Evolutionary conservation across 192 early-diverging fungal species (phyloP), one percentile per base, ranked within the genome.

Genomic region (Chytriomyces sp.): DNA sequence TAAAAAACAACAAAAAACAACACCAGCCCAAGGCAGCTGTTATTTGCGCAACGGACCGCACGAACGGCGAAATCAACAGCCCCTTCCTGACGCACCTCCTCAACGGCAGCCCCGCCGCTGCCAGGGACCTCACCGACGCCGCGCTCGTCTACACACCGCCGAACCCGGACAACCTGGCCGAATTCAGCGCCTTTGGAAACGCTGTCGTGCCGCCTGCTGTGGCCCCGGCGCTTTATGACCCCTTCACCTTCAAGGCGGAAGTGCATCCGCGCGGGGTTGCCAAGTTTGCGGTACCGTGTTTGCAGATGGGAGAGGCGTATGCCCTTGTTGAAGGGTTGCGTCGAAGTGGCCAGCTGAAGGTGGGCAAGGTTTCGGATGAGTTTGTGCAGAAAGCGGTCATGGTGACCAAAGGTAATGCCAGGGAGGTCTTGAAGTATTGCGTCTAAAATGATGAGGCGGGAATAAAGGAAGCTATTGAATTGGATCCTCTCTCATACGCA

Each of bases 61-160:
- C 72, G 4, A 33, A 52, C 14, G 56, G 72, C 0, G 33, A 59
- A 58, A 74, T 75, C 59, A 67, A 65, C 53, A 39, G 49, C 36
- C 59, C 62, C 39, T 78, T 63, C 44, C 67, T 78, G 60, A 38
- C 41, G n/a, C 57, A 60, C 60, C 59, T 64, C 30, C 44, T 73
- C 22, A 14, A 49, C 14, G 1, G 17, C 14, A 49, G 14, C 22
- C 44, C 44, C 22, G 56, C 56, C 19, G 30, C 2, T 37, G 5
- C 59, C 4, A 32, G 28, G 56, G 56, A 32, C 5, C 26, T 25
- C 28, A 12, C 1, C 14, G 31, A 30, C 44, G 44, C 17, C 59
- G 10, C 33, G 25, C 10, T 40, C 14, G 33, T 28, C 7, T 19
- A 8, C 31, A 44, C 40, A 2, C 25, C 62, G 32, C 39, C 62